Base-by-base conservation (phyloP, 805 yeast genomes). In the Wickerhamomyces queroliae region DNA sequence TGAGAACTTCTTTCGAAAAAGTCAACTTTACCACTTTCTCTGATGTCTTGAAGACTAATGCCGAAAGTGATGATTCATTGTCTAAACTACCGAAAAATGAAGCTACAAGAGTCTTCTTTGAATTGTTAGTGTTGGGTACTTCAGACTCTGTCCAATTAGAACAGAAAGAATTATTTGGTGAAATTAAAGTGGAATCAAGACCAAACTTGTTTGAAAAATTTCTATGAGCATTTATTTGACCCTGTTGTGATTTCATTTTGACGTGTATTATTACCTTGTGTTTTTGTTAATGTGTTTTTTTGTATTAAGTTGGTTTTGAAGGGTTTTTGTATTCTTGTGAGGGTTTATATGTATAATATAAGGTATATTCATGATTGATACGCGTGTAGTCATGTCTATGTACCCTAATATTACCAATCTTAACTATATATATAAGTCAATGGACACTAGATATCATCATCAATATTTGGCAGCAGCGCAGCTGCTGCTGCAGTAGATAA, bases 101-200 rank as follows among this genome's bases (percentile, higher is more conserved):
- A 49, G 86, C 88, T 17, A 77, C 87, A 3, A 72, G 77, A 50
- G 70, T 85, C 39, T 89, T 89, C 61, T 89, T 88, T 52, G 95
- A 89, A 56, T 58, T 89, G 56, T 67, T 89, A 49, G 91, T 88
- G 4, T 67, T 89, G 41, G 95, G 95, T 2, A 81, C 93, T 6
- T 69, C 78, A 33, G 89, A 83, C 49, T 80, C 91, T 39, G 64
- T 89, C 34, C 64, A 66, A 13, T 59, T 88, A 31, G 61, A 74
- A 27, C 95, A 87, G 62, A 67, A 69, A 7, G 65, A 64, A 29
- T 50, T 82, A 17, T 86, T 80, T 47, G 82, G 80, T 5, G 76
- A 72, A 28, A 79, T 87, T 41, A 49, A 46, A n/a, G 69, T 85
- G 27, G 56, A 60, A 17, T 63, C 76, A 10, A 75, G 68, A 49